phyloP scores from a whole-genome alignment of 1,139 yeast genomes.

The Geotrichum siamense region DNA sequence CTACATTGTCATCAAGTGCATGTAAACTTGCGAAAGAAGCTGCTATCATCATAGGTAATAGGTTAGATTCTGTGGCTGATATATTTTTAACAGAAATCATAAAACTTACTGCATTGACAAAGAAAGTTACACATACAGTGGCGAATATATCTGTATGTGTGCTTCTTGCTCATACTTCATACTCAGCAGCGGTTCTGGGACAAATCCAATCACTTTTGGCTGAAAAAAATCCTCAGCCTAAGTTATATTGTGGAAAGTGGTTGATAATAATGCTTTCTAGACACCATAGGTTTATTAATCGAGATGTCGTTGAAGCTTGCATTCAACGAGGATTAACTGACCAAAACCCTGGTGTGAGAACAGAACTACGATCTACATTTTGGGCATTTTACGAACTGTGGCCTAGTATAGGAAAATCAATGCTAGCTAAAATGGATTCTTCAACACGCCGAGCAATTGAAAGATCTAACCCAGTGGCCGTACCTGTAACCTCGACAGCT shows the following conservation, averaged over 20 bases:
- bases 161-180: constrained; percentile 50
- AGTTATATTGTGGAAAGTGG: constrained; percentile 66
- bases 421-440: constrained; percentile 39
- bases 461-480: constrained; percentile 36
- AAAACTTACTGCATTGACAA: constrained; percentile 65
- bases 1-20: constrained; percentile 70
- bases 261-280: constrained; percentile 50
- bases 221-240: constrained; percentile 67
- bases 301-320: constrained; percentile 47
- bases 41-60: constrained; percentile 43
- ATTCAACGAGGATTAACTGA: constrained; percentile 61
- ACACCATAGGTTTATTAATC: constrained; percentile 32
- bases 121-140: constrained; percentile 67
- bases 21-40: constrained; percentile 76
- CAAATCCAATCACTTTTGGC: constrained; percentile 47
- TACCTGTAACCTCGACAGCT: background rate
- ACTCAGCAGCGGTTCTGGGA: constrained; percentile 47
- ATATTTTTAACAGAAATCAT: constrained; percentile 50
- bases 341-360: constrained; percentile 76
- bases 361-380: constrained; percentile 61
- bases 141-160: constrained; percentile 65
- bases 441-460: constrained; percentile 51
- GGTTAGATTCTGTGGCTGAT: constrained; percentile 60
- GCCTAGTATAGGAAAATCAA: constrained; percentile 37
- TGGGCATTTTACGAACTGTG: constrained; percentile 57